A percentile compares a stretch with the other conserved stretches of the same genome.
These are phyloP conservation scores for Diaporthe longicolla DNA, from an alignment of 2,329 filamentous ascomycete species.

Conservation along the genomic window DNA sequence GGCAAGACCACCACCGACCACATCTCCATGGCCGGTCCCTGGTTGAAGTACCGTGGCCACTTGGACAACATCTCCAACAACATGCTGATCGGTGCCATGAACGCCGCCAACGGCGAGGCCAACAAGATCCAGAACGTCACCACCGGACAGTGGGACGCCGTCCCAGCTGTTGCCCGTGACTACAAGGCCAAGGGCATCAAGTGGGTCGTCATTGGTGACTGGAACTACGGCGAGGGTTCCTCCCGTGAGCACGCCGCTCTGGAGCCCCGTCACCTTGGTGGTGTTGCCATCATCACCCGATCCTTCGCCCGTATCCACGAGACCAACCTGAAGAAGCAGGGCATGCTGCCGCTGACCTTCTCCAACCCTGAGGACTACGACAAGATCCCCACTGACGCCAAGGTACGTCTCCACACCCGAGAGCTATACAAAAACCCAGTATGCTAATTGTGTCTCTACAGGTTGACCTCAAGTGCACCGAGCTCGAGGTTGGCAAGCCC, in stretches of 20 bases:
- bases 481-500: slow-evolving; percentile 93
- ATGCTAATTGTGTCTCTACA: slow-evolving; percentile 46
- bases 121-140: slow-evolving; percentile 97
- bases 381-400: slow-evolving; percentile 93
- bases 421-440: background rate
- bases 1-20: slow-evolving; percentile 98
- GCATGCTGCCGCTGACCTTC: slow-evolving; percentile 99
- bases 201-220: slow-evolving; percentile 99
- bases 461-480: slow-evolving; percentile 88
- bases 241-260: slow-evolving; percentile 99
- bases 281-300: slow-evolving; percentile 95
- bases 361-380: slow-evolving; percentile 96
- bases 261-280: slow-evolving; percentile 96
- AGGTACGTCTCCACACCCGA: slow-evolving; percentile 60
- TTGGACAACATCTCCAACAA: slow-evolving; percentile 99
- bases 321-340: slow-evolving; percentile 99
- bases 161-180: slow-evolving; percentile 94
- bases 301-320: slow-evolving; percentile 99
- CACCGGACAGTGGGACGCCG: slow-evolving; percentile 86
- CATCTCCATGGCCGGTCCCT: slow-evolving; percentile 97
- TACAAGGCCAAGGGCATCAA: slow-evolving; percentile 96
- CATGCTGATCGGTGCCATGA: slow-evolving; percentile 98
- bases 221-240: slow-evolving; percentile 98
- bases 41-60: slow-evolving; percentile 99
- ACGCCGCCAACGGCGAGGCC: slow-evolving; percentile 94